phyloP scores from a whole-genome alignment of 352 stramenopile species.

The Albugo candida region DNA sequence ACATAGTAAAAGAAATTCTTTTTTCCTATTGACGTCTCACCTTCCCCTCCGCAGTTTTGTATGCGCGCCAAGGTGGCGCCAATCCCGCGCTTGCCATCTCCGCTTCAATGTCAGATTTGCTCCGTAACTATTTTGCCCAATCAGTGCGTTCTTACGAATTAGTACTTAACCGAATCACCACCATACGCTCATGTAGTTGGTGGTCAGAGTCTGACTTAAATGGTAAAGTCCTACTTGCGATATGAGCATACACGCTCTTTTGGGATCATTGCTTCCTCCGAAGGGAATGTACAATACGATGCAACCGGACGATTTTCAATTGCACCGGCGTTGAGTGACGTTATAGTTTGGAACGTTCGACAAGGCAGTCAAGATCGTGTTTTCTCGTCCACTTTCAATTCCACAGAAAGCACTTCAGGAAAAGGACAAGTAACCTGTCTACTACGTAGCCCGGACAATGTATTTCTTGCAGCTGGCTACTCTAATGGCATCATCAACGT shows the following conservation, averaged over 20 bases:
- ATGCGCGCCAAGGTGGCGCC: constrained; percentile 54
- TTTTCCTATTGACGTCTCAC: constrained; percentile 11
- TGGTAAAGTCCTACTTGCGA: constrained; percentile 88
- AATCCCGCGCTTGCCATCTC: constrained; percentile 7
- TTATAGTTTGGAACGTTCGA: constrained; percentile 85
- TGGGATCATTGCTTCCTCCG: constrained; percentile 76
- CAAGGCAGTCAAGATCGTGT: constrained; percentile 68
- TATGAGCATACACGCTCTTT: constrained; percentile 82
- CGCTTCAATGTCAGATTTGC: no score
- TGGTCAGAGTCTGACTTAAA: constrained; percentile 8
- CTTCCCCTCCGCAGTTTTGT: constrained; percentile 77
- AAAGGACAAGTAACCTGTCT: constrained; percentile 61
- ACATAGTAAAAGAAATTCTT: no score
- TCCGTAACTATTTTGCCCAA: no score
- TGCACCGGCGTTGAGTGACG: constrained; percentile 73
- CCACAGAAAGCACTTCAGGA: constrained; percentile 1
- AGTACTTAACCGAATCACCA: no score
- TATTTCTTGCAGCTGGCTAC: constrained; percentile 66
- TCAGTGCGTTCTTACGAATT: no score
- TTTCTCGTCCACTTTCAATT: constrained; percentile 17
- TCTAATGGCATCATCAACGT: constrained; percentile 59
- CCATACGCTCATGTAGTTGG: no score
- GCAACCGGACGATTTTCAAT: constrained; percentile 70
- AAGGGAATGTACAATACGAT: constrained; percentile 81
- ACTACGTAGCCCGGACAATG: constrained; percentile 52